Evolutionary conservation across 768 basidiomycete genomes (phyloP), one percentile per base, ranked within the genome.

Genomic region (Nidularia pulvinata): DNA sequence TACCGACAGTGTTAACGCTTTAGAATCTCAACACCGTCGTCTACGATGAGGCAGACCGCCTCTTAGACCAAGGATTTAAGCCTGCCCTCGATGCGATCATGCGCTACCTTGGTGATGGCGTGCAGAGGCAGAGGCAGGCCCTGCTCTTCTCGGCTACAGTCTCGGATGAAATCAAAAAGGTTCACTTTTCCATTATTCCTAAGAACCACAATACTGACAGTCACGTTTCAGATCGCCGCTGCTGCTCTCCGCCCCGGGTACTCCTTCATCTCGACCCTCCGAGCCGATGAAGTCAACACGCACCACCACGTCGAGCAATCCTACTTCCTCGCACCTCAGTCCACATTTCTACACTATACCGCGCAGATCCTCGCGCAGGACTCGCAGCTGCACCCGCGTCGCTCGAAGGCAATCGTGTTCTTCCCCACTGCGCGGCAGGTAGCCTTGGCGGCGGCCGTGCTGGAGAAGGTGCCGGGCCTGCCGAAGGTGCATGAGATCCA

Each of bases 131-230:
- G 25, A 30, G 25, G 25, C 94, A 95, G 64, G 96, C 94, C 0
- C 88, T 96, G 72, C 76, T 98, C 52, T 95, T 96, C 71, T 93
- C 91, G 11, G 94, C 95, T 22, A 95, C 93, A 2, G 84, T 95
- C 35, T 87, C 90, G 0, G 75, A 68, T 3, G 78, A 79, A 3
- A 88, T 97, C 56, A 83, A 82, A 43, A 81, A 89, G 61, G 76
- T 95, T 53, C 89, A 92, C 0, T 72, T 78, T 3, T 68, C 75
- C 16, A 76, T 82, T 19, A 71, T 96, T 10, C 72, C 83, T 22
- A 69, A 70, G 33, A 80, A 85, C 53, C 85, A 93, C 67, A 64
- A 67, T 43, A 91, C 85, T 69, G 83, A 97, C 65, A 83, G 95
- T 68, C 87, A 86, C 51, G 84, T 89, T 7, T 69, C 81, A 4